A percentile compares a stretch with the other conserved stretches of the same genome.
phyloP scores from a whole-genome alignment of 2,329 filamentous ascomycete genomes.

The Trichoderma sp. region DNA sequence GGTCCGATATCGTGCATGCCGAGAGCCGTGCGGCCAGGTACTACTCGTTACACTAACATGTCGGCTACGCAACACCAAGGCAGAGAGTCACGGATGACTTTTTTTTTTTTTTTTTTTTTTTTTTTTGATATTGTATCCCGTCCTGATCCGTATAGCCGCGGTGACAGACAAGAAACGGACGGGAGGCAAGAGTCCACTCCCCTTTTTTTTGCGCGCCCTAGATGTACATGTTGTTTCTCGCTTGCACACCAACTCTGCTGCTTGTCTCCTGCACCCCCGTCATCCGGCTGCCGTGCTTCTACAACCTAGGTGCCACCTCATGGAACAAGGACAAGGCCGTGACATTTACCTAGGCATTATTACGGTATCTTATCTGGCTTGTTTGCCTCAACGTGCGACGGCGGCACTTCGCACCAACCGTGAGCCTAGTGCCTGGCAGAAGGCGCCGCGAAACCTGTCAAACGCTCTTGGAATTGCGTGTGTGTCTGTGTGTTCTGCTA shows the following conservation, averaged over 20 bases:
- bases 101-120: too few species aligned
- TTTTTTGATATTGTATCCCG: not conserved
- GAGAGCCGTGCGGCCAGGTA: not conserved
- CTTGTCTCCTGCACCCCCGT: not conserved
- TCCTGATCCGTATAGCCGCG: not conserved
- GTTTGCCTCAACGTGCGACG: conserved; percentile 4
- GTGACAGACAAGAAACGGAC: not conserved
- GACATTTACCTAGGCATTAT: not conserved
- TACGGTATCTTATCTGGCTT: not conserved
- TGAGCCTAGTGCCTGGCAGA: not conserved
- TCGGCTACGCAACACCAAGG: not conserved
- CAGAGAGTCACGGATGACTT: not conserved
- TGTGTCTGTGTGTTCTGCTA: conserved; percentile 12
- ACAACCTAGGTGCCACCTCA: conserved; percentile 12
- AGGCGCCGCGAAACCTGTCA: not conserved
- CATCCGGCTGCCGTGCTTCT: not conserved
- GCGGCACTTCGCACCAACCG: conserved; percentile 1
- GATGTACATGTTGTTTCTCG: not conserved
- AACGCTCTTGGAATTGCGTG: not conserved
- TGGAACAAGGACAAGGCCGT: not conserved
- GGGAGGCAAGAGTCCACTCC: not conserved
- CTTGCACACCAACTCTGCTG: not conserved
- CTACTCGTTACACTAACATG: not conserved
- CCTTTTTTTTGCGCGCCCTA: not conserved
- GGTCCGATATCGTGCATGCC: not conserved